These are phyloP conservation scores for Kazachstania africana DNA, from an alignment of 805 yeast genomes.

Conservation along the genomic window DNA sequence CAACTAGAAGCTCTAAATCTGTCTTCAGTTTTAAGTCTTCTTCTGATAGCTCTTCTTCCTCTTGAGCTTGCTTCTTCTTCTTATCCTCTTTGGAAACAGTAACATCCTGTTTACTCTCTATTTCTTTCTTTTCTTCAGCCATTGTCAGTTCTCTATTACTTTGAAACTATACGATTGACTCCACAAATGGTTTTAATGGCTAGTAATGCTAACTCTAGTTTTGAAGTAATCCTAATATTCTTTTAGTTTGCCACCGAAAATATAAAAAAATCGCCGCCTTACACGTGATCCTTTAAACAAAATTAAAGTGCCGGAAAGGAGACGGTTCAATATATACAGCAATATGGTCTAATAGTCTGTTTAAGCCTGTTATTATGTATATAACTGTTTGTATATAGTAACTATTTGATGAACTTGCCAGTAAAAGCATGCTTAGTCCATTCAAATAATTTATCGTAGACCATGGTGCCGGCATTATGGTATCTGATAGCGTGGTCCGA, in stretches of 20 bases:
- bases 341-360: too few species aligned
- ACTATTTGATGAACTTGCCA: slow-evolving; percentile 23
- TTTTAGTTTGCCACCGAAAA: too few species aligned
- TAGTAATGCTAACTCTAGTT: too few species aligned
- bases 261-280: too few species aligned
- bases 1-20: slow-evolving; percentile 80
- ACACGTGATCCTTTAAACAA: too few species aligned
- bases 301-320: too few species aligned
- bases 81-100: not conserved
- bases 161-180: too few species aligned
- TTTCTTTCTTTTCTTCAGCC: slow-evolving; percentile 1
- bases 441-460: slow-evolving; percentile 50
- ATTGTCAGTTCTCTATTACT: not conserved
- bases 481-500: slow-evolving; percentile 62
- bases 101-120: slow-evolving; percentile 2
- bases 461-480: slow-evolving; percentile 62
- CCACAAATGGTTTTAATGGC: too few species aligned
- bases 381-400: too few species aligned
- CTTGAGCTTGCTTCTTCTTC: slow-evolving; percentile 24
- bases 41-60: slow-evolving; percentile 81
- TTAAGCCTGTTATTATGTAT: too few species aligned
- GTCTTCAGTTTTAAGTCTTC: slow-evolving; percentile 83
- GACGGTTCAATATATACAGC: too few species aligned
- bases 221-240: too few species aligned
- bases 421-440: slow-evolving; percentile 57